Evolutionary conservation across 495 filamentous ascomycete species (phyloP).

Genomic region (Ascobolus immersus): DNA sequence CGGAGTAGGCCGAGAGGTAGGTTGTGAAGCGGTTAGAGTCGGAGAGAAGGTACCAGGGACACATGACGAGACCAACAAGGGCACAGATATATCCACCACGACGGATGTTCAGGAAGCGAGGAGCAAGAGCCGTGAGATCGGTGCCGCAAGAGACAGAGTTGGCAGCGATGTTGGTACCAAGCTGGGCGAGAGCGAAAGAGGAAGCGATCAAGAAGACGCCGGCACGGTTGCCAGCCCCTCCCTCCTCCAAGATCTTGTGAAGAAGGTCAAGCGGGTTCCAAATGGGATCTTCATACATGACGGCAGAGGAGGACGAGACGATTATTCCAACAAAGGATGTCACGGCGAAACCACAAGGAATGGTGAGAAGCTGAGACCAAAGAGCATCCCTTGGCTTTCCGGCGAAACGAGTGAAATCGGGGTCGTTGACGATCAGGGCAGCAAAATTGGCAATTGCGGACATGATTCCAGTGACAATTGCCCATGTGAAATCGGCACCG

Average conservation of each 20-base stretch:
- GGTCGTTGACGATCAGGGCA: conserved; percentile 53
- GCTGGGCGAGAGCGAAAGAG: conserved; percentile 64
- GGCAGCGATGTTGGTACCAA: conserved; percentile 83
- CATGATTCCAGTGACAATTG: conserved; percentile 65
- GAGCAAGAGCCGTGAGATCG: conserved; percentile 74
- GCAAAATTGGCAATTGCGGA: conserved; percentile 79
- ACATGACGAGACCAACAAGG: conserved; percentile 59
- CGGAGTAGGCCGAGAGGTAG: conserved; percentile 82
- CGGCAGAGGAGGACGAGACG: conserved; percentile 57
- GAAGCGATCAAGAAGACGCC: conserved; percentile 69
- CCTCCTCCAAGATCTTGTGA: conserved; percentile 43
- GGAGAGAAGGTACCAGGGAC: conserved; percentile 62
- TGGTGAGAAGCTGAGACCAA: conserved; percentile 76
- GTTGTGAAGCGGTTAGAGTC: conserved; percentile 75
- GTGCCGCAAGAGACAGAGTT: conserved; percentile 79
- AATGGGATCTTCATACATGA: conserved; percentile 46
- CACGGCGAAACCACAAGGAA: conserved; percentile 62
- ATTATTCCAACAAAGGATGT: conserved; percentile 89
- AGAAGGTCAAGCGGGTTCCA: conserved; percentile 74
- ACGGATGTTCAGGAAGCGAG: conserved; percentile 66
- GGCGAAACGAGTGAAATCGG: conserved; percentile 77
- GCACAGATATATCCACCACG: conserved; percentile 82
- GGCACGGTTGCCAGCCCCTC: conserved; percentile 49
- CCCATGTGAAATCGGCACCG: conserved; percentile 53
- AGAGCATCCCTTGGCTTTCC: conserved; percentile 52